Conservation (phyloP, 2,329 filamentous ascomycete genomes). For the Fusarium anthophilum region DNA sequence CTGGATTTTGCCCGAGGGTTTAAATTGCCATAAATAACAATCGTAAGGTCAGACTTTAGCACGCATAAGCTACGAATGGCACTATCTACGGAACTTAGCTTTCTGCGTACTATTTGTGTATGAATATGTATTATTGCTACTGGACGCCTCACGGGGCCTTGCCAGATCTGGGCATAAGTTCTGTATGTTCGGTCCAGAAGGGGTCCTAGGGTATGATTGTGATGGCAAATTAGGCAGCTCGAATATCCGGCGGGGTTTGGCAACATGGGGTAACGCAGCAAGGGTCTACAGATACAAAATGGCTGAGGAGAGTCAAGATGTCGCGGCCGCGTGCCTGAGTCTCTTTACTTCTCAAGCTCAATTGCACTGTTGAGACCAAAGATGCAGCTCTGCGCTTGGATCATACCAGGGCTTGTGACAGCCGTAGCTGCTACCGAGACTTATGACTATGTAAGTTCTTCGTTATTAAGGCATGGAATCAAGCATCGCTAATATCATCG, state of each 20-base stretch:
- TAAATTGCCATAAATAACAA: accelerated
- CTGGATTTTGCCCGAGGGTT: accelerated
- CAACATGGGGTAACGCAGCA: not conserved
- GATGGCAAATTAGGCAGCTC: not conserved
- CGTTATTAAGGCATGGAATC: accelerated
- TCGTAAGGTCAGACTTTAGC: not conserved
- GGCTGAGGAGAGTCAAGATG: not conserved
- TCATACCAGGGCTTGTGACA: not conserved
- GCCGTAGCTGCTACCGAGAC: not conserved
- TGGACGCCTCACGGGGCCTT: accelerated
- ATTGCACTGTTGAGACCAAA: not conserved
- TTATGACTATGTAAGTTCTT: not conserved
- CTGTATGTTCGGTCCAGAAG: not conserved
- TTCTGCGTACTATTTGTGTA: accelerated
- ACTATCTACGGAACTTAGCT: accelerated
- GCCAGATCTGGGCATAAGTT: not conserved
- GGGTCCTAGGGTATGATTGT: not conserved
- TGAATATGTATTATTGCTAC: not conserved
- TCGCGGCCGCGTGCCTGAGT: too few relatives aligned
- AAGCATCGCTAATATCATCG: not conserved
- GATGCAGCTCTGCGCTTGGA: not conserved
- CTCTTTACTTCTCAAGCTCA: accelerated
- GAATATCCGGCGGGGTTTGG: not conserved
- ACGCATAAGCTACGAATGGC: not conserved
- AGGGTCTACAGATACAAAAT: not conserved